Evolutionary conservation across 192 early-diverging fungal species (phyloP).

Genomic region (Backusella luteola): DNA sequence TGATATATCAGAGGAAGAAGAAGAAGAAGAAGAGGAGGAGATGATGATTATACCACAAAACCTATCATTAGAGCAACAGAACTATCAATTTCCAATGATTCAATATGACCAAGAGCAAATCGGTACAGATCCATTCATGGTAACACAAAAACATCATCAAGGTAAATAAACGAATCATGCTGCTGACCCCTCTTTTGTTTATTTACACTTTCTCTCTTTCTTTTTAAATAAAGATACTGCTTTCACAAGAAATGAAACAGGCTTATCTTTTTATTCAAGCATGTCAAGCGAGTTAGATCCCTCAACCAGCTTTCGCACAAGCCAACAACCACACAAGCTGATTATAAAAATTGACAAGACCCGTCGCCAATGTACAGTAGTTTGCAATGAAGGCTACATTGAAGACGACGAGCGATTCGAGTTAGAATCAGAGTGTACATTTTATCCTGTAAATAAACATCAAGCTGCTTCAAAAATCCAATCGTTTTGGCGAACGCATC

Average conservation of each 20-base stretch:
- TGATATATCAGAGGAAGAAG: neutral
- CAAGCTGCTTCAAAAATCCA: neutral
- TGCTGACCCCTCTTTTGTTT: neutral
- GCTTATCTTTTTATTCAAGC: neutral
- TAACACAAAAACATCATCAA: neutral
- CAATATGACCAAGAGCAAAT: neutral
- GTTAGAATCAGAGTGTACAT: conserved; percentile 1
- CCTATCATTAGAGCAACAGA: neutral
- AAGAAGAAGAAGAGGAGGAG: neutral
- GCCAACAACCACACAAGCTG: neutral
- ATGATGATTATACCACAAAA: neutral
- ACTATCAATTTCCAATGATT: neutral
- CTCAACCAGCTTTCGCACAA: neutral
- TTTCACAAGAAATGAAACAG: neutral
- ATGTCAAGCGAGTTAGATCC: neutral
- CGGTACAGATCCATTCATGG: neutral
- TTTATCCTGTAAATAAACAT: neutral
- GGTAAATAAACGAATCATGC: neutral
- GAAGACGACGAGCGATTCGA: neutral
- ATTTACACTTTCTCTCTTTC: neutral
- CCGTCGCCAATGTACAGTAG: neutral
- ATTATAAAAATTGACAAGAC: neutral
- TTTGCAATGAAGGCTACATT: neutral
- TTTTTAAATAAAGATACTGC: neutral
- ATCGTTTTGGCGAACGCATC: neutral